Evolutionary conservation across 2,329 filamentous ascomycete species (phyloP), one percentile per base, ranked within the genome.

Genomic region (Cephalotrichum gorgonifer): DNA sequence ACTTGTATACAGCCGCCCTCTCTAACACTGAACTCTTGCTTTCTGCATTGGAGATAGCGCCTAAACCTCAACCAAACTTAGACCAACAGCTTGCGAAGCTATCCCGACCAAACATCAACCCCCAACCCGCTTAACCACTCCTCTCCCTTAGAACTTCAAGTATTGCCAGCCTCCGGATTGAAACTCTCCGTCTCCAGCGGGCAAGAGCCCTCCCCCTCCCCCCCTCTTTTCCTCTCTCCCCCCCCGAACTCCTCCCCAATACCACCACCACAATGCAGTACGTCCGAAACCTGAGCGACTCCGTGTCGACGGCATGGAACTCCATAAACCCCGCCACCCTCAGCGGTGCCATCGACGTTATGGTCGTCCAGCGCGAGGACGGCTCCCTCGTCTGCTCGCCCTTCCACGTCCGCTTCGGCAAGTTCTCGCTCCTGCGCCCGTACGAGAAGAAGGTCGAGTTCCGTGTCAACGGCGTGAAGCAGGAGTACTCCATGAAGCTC

Each of bases 391-490:
- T 85, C 55, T 98, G 93, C 70, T 97, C 91, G 26, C 93, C 93
- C 45, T 98, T 98, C 68, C 93, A 98, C 66, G 93, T 98, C 56
- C 89, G 93, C 59, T 98, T 98, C 67, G 93, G 93, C 66, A 98
- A 98, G 71, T 97, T 97, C 72, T 95, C 91, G 52, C 76, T 98
- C 35, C 72, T 98, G 60, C 86, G 93, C 22, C 93, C 93, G 0
- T 96, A 84, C 52, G 93, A 98, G 68, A 98, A 98, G 71, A 98
- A 97, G 78, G 93, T 98, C 60, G 90, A 97, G 68, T 98, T 98
- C 70, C 79, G 79, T 58, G 90, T 98, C 75, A 98, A 98, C 74
- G 86, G 87, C 60, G 71, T 78, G 53, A 94, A 93, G 68, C 89
- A 95, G 64, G 77, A 93, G 56, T 96, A 95, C 72, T 83, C 93